Percentiles rank a stretch among this genome's conserved stretches.
phyloP scores from a whole-genome alignment of 225 moss, liverwort and hornwort species.

The Antitrichia curtipendula region DNA sequence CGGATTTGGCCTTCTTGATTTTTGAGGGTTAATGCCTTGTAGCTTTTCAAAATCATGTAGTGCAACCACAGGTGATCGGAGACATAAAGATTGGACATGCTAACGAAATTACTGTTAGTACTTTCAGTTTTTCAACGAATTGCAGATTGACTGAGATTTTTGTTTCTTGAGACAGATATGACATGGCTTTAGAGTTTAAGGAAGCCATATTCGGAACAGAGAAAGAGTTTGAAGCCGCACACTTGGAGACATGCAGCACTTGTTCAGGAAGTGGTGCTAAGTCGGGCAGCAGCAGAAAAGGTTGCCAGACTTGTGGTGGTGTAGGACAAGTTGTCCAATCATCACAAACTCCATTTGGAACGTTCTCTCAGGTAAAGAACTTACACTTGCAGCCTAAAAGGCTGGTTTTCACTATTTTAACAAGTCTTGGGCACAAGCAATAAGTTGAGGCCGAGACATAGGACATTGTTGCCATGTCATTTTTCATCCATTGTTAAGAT shows the following conservation, averaged over 20 bases:
- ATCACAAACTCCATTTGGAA: slow-evolving; percentile 53
- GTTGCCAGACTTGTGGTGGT: slow-evolving; percentile 52
- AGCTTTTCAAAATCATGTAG: background rate
- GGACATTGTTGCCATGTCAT: background rate
- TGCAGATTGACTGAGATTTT: background rate
- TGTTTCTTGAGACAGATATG: slow-evolving; percentile 21
- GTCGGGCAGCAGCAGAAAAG: slow-evolving; percentile 42
- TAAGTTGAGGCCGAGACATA: background rate
- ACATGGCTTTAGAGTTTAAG: slow-evolving; percentile 43
- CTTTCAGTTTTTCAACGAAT: background rate
- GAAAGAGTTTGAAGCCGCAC: slow-evolving; percentile 31
- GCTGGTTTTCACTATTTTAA: background rate
- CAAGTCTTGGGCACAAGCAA: background rate
- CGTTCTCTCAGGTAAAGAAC: slow-evolving; percentile 42
- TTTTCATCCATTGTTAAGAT: background rate
- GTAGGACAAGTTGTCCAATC: slow-evolving; percentile 48
- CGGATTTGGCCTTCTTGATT: background rate
- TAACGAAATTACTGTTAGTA: background rate
- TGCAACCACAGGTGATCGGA: background rate
- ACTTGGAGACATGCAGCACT: slow-evolving; percentile 38
- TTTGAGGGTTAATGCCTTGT: background rate
- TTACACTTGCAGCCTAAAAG: background rate
- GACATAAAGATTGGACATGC: background rate
- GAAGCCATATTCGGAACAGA: slow-evolving; percentile 57
- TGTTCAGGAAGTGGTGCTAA: slow-evolving; percentile 53